Evolutionary conservation across 768 basidiomycete species (phyloP), one percentile per base, ranked within the genome.

Genomic region (Coprinopsis strossmayeri): DNA sequence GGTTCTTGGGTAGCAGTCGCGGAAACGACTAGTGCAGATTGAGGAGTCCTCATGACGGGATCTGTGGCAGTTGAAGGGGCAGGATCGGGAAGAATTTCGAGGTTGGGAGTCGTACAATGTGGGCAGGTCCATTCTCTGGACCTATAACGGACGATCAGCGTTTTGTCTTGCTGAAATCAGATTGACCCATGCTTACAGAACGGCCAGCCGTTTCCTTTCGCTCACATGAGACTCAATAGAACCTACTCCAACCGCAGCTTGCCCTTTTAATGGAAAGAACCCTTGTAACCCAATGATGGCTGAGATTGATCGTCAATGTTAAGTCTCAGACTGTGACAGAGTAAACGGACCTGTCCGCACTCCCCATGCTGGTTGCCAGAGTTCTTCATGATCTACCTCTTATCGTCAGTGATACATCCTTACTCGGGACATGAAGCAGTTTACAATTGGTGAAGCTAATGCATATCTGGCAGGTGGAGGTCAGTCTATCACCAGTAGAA

Each of bases 331-430:
- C 3, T 41, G 40, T 2, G 23, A 43, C 20, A 23, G 25, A 17
- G 3, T 28, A 18, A 32, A 32, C 74, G 53, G 50, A 87, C 88
- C 93, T 48, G 94, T 98, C 53, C 95, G 79, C 17, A 98, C 89
- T 48, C 95, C 95, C 95, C 95, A 98, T 21, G 92, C 91, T 30
- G 95, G 95, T 65, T 97, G 93, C 95, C 95, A 98, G 26, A 90
- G 74, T 57, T 97, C 95, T 65, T 93, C 91, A 56, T 97, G 93
- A 71, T 95, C 87, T 91, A 57, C 34, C 50, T 18, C 39, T n/a
- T 13, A 51, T 44, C 48, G 48, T 34, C 44, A 45, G n/a, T n/a
- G n/a, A n/a, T n/a, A n/a, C n/a, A n/a, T n/a, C n/a, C n/a, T n/a
- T n/a, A n/a, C n/a, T n/a, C n/a, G n/a, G 43, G 28, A 21, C 34